Evolutionary conservation across 2,329 filamentous ascomycete genomes (phyloP).

Genomic region (Apiospora phragmitis): DNA sequence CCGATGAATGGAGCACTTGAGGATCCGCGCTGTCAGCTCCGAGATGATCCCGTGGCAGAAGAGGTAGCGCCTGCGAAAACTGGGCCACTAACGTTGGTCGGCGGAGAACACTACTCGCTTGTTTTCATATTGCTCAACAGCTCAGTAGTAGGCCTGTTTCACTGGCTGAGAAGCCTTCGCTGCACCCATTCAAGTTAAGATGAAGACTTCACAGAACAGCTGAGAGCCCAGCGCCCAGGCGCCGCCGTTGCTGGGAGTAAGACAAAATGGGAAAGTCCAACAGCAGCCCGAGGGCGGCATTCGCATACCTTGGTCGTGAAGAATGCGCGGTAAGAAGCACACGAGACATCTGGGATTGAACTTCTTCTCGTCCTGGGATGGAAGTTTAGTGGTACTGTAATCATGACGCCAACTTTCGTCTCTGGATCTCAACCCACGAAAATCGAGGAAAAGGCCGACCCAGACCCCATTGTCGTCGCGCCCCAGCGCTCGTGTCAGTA

Average conservation of each 20-base stretch:
- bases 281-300: background rate
- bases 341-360: background rate
- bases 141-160: background rate
- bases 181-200: background rate
- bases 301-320: background rate
- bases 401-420: background rate
- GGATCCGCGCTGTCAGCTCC: slow-evolving; percentile 1
- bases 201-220: background rate
- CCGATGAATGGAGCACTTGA: background rate
- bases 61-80: background rate
- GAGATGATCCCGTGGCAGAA: background rate
- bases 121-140: background rate
- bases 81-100: background rate
- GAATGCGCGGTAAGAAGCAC: background rate
- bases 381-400: background rate
- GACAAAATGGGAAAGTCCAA: background rate
- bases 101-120: background rate
- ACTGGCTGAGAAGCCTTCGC: background rate
- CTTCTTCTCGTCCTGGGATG: background rate
- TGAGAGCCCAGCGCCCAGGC: background rate
- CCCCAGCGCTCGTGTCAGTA: background rate
- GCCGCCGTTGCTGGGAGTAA: too few relatives aligned
- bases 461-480: background rate
- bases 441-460: background rate
- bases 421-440: background rate